Percentiles rank a stretch among this genome's conserved stretches.
Evolutionary conservation across 2,329 filamentous ascomycete genomes (phyloP).

Genomic region (Colletotrichum sp.): DNA sequence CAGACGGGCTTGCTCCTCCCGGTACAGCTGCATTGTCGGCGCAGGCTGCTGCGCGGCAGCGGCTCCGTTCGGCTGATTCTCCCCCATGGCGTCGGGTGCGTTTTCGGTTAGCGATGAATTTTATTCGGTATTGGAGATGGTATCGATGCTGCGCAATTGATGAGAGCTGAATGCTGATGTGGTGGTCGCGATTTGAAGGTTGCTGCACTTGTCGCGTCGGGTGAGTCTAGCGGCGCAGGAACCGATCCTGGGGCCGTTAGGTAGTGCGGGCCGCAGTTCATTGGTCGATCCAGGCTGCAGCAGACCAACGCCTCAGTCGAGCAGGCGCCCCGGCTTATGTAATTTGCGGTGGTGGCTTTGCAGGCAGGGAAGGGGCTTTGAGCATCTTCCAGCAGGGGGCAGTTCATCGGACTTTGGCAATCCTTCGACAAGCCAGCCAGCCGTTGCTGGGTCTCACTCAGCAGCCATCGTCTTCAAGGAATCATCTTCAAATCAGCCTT

Average conservation of each 20-base stretch:
- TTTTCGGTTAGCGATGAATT: not conserved
- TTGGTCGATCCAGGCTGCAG: not conserved
- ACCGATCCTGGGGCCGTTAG: not conserved
- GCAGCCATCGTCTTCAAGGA: not conserved
- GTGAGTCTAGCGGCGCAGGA: not conserved
- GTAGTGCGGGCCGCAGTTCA: not conserved
- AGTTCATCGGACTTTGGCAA: not conserved
- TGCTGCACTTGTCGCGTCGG: not conserved
- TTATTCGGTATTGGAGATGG: not conserved
- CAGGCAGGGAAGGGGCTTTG: constrained; percentile 4
- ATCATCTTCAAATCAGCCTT: not conserved
- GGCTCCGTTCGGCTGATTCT: constrained; percentile 13
- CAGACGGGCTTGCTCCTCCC: constrained; percentile 53
- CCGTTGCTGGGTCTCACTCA: not conserved
- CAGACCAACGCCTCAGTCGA: not conserved
- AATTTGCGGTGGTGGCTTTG: not conserved
- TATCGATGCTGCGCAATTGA: not conserved
- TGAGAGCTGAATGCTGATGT: not conserved
- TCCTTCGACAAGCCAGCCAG: not conserved
- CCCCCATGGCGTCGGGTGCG: constrained; percentile 5
- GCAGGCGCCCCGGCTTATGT: not conserved
- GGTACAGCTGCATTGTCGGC: constrained; percentile 51
- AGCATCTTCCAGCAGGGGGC: not conserved
- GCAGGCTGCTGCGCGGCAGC: constrained; percentile 27
- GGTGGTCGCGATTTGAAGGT: not conserved